Evolutionary conservation across 164 flowering plant species (phyloP), one percentile per base, ranked within the genome.

Genomic region (Warburgia ugandensis): DNA sequence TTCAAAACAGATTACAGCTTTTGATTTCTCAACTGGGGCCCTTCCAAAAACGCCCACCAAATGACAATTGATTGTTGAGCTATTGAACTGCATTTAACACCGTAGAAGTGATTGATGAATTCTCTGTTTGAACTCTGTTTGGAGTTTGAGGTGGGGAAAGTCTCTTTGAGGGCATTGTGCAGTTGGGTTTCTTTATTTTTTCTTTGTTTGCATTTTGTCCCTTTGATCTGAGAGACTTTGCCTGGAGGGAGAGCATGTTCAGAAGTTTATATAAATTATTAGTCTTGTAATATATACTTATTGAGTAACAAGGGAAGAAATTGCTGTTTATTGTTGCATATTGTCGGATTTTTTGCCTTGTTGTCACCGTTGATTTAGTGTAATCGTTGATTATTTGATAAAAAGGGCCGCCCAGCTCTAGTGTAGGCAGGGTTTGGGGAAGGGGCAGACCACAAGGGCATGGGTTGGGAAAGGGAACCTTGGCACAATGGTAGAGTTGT

Each of bases 1-100:
- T 56, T 74, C 23, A 76, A 71, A 50, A 2, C 80, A 50, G 80
- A 81, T 41, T 81, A 78, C 37, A 73, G 78, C 68, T 78, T 81
- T 54, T 81, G 64, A 73, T 17, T 54, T 52, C 9, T 31, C 6
- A 13, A 32, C 2, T n/a, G 0, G 12, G 16, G n/a, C n/a, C 12
- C 26, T 25, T 33, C 23, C 16, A 35, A 7, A 25, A 1, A 13
- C 16, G 9, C 3, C 13, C 26, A 11, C 45, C 26, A 21, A 6
- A 4, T 11, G 28, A 22, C 11, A 28, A 7, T 21, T 29, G 31
- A 12, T 2, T 10, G 33, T 25, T 33, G 27, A 29, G 23, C 20
- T 33, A n/a, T 4, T 11, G 6, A 21, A 10, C 22, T 47, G 61
- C 56, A 50, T n/a, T n/a, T n/a, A n/a, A n/a, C n/a, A n/a, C n/a